These are phyloP conservation scores for Aegilops speltoides DNA, from an alignment of 176 grass and related monocot species.

Conservation along the genomic window DNA sequence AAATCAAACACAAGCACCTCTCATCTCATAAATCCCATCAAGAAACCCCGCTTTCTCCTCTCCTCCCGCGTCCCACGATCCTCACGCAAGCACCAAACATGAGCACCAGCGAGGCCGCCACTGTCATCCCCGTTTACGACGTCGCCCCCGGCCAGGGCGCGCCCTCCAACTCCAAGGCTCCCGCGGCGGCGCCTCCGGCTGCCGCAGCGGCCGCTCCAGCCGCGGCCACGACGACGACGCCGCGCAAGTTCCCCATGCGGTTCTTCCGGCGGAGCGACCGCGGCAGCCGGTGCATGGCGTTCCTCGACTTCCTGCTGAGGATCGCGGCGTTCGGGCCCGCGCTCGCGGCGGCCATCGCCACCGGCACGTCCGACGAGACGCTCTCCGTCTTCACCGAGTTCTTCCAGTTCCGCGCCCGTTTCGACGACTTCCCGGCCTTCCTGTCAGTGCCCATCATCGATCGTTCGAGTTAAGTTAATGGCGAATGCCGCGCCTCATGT, in stretches of 20 bases:
- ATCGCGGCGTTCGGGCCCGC: slow-evolving; percentile 61
- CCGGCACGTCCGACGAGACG: slow-evolving; percentile 34
- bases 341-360: slow-evolving; percentile 81
- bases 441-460: slow-evolving; percentile 32
- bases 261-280: slow-evolving; percentile 41
- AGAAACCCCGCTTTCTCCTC: not conserved
- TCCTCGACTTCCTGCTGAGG: slow-evolving; percentile 76
- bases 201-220: not conserved
- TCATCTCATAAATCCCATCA: not conserved
- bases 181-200: slow-evolving; percentile 10
- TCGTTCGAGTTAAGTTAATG: not conserved
- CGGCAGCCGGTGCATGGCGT: slow-evolving; percentile 54
- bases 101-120: slow-evolving; percentile 64
- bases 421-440: slow-evolving; percentile 80
- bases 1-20: not conserved
- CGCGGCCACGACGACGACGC: not conserved
- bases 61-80: not conserved
- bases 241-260: slow-evolving; percentile 35
- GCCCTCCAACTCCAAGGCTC: slow-evolving; percentile 22
- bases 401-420: slow-evolving; percentile 89
- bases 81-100: slow-evolving; percentile 22
- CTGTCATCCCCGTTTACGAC: slow-evolving; percentile 56
- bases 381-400: slow-evolving; percentile 81
- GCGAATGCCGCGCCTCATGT: not conserved
- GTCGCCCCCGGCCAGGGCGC: slow-evolving; percentile 14